Base-by-base conservation (phyloP, 805 yeast genomes). In the Millerozyma acaciae region DNA sequence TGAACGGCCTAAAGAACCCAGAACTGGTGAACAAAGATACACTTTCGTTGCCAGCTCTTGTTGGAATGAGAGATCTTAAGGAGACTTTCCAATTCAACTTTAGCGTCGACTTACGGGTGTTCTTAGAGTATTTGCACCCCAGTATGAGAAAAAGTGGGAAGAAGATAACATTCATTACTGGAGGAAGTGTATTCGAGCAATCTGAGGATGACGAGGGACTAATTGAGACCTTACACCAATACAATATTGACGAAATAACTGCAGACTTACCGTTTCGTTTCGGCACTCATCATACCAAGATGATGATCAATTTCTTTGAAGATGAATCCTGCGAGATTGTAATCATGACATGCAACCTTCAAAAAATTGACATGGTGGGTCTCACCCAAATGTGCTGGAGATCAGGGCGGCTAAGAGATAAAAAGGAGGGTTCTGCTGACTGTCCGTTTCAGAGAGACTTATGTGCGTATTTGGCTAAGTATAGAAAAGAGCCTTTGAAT, bases 351-450 rank as follows among this genome's bases (percentile, higher is more conserved):
- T 69, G 74, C 50, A 82, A 82, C 51, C 49, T 80, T 34, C 76
- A 80, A 1, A 51, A 53, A 21, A 48, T 68, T 0, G 89, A 82
- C 51, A 69, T 76, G 32, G 57, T 60, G 4, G 66, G 68, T 1
- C 75, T 81, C 35, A 80, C 83, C 5, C 87, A 81, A 47, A 77
- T 78, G 66, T 58, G 73, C 20, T 81, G 88, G 88, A 53, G 67
- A 21, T 72, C 83, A 6, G 85, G 83, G 1, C 47, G 52, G 16
- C 35, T 68, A 16, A 8, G 13, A 7, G 6, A 13, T 3, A 28
- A 8, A 12, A 28, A 28, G 2, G 39, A 30, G 14, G 48, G 51
- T 0, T 19, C 16, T 5, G 44, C 45, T 4, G 29, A n/a, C 1
- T n/a, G n/a, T n/a, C 21, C 42, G 1, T 81, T 81, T 50, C 63